Base-by-base conservation (phyloP, 2,329 filamentous ascomycete genomes). In the Xylariaceae sp. region DNA sequence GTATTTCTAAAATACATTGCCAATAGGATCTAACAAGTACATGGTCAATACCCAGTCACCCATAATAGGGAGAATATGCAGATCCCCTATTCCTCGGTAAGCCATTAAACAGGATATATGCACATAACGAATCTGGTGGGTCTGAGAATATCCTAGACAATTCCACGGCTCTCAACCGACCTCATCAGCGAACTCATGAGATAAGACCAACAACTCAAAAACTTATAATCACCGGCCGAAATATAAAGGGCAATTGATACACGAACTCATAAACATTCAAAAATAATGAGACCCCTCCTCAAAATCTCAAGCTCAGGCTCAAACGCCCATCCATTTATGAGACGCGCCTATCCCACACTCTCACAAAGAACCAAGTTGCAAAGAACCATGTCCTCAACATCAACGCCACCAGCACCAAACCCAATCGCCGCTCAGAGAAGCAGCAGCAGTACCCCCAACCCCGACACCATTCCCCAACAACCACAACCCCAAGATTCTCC, bases 301-400 rank as follows among this genome's bases (percentile, higher is more conserved):
- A 57, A 52, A 57, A 23, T 55, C 29, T 52, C 60, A 47, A 56
- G 54, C 45, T 12, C 6, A 19, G 53, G 45, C 32, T 12, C 5
- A 37, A 29, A 45, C 54, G 21, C 43, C 53, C 37, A 50, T 32
- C 57, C 37, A n/a, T n/a, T n/a, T n/a, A n/a, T n/a, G n/a, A n/a
- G n/a, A n/a, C 50, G 51, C 44, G 49, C 40, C 20, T 21, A 29
- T 43, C 52, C 50, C 50, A 50, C 50, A 42, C 43, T 12, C 43
- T 48, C 47, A 52, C 44, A 18, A 44, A 60, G 57, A 56, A 14
- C 9, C 7, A n/a, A n/a, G n/a, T n/a, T n/a, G n/a, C n/a, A n/a
- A n/a, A n/a, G n/a, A n/a, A 32, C 57, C 40, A 62, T 62, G 60
- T 60, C 60, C 21, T 62, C 59, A 51, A 56, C 32, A 14, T 16